Percentiles rank a stretch among this genome's conserved stretches.
These are phyloP conservation scores for Cicer cuneatum DNA, from an alignment of 306 rosid species.

Conservation along the genomic window DNA sequence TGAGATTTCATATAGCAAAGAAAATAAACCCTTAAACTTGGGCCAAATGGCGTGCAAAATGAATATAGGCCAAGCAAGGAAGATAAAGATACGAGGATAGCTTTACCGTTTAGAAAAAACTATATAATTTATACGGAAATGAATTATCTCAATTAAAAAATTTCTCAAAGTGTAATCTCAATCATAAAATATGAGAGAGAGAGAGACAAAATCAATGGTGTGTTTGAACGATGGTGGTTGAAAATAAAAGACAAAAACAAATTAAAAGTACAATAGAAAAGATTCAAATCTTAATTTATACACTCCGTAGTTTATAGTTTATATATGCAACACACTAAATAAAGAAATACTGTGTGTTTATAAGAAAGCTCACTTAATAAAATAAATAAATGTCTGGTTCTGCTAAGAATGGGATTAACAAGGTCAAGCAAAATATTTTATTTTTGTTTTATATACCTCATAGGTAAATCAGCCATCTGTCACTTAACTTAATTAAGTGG, in stretches of 20 bases:
- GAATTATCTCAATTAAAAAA: too few species aligned
- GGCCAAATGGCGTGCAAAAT: conserved; percentile 3
- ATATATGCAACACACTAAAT: conserved; percentile 12
- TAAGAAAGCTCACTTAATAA: conserved; percentile 1
- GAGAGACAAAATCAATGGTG: too few species aligned
- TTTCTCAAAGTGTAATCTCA: too few species aligned
- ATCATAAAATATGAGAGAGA: too few species aligned
- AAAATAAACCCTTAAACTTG: background rate
- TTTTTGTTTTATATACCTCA: background rate
- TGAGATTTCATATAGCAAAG: background rate
- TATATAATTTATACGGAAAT: background rate
- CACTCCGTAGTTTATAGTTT: background rate
- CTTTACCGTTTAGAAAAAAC: background rate
- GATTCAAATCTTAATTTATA: too few species aligned
- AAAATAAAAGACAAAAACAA: too few species aligned
- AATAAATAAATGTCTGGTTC: conserved; percentile 38
- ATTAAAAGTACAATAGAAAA: too few species aligned
- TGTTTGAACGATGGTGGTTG: too few species aligned
- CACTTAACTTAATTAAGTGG: background rate
- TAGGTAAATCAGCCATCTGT: background rate
- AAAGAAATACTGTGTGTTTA: background rate
- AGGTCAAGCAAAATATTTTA: conserved; percentile 32
- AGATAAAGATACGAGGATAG: background rate
- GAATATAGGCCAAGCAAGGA: background rate
- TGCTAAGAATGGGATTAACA: conserved; percentile 38